A percentile compares a stretch with the other conserved stretches of the same genome.
Evolutionary conservation across 1,284 basidiomycete species (phyloP).

Genomic region (Ustilago loliicola): DNA sequence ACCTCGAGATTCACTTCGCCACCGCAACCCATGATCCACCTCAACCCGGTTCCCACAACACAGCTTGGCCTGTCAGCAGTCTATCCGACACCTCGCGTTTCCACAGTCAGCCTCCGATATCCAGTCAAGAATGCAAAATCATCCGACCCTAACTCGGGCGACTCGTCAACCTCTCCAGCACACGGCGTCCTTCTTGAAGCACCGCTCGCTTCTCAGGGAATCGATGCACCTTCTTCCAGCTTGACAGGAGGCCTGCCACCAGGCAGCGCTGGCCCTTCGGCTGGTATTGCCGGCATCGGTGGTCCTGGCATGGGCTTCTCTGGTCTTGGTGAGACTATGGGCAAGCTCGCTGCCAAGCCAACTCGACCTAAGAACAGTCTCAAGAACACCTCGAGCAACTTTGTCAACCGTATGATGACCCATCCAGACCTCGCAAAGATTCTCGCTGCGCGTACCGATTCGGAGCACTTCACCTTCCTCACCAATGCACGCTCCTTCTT

Average conservation of each 20-base stretch:
- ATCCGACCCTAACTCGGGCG: constrained; percentile 18
- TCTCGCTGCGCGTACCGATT: constrained; percentile 78
- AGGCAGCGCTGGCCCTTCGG: constrained; percentile 38
- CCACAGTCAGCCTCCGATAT: constrained; percentile 44
- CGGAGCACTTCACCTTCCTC: constrained; percentile 68
- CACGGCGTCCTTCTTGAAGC: constrained; percentile 45
- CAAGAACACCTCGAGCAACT: constrained; percentile 86
- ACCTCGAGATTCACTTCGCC: constrained; percentile 47
- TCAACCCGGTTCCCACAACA: constrained; percentile 38
- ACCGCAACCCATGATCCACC: constrained; percentile 48
- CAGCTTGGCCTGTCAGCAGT: constrained; percentile 36
- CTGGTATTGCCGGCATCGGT: constrained; percentile 51
- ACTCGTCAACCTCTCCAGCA: constrained; percentile 14
- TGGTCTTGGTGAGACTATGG: constrained; percentile 51
- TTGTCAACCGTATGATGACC: constrained; percentile 85
- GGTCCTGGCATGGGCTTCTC: constrained; percentile 50
- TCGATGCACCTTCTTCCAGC: constrained; percentile 54
- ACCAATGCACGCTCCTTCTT: constrained; percentile 61
- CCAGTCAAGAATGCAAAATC: constrained; percentile 30
- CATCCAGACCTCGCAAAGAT: constrained; percentile 81
- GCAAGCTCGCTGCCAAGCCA: constrained; percentile 45
- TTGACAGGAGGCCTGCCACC: constrained; percentile 53
- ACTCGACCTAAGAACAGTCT: constrained; percentile 87
- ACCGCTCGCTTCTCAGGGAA: constrained; percentile 58
- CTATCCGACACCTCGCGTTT: constrained; percentile 48